Evolutionary conservation across 345 rosid species (phyloP).

Genomic region (Kandelia obovata): DNA sequence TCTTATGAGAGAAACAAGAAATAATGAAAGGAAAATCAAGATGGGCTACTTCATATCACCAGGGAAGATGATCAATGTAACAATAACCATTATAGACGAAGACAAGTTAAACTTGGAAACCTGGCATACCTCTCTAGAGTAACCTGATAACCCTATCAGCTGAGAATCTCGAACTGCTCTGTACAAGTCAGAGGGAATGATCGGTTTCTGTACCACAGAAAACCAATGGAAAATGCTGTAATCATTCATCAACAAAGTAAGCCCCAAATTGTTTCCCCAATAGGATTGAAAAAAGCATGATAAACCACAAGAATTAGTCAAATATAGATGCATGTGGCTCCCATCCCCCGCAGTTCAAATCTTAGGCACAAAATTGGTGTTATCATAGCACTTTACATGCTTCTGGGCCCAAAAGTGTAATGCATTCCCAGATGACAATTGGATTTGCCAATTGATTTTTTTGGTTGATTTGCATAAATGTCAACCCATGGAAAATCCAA

Average conservation of each 20-base stretch:
- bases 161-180: conserved; percentile 33
- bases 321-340: conserved; percentile 1
- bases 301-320: neutral
- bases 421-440: neutral
- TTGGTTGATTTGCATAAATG: neutral
- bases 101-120: neutral
- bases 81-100: neutral
- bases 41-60: neutral
- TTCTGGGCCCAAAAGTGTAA: neutral
- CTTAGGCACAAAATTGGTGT: neutral
- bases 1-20: neutral
- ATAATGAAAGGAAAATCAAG: neutral
- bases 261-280: conserved; percentile 9
- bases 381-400: neutral
- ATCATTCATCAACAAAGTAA: conserved; percentile 6
- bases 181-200: conserved; percentile 24
- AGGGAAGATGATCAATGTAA: neutral
- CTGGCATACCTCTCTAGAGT: conserved; percentile 22
- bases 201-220: conserved; percentile 39
- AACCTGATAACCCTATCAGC: conserved; percentile 31
- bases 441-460: neutral
- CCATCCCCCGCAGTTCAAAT: neutral
- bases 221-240: conserved; percentile 7
- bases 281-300: neutral
- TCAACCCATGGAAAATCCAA: neutral